Evolutionary conservation across 345 rosid genomes (phyloP).

Genomic region (Eucalyptus pumila): DNA sequence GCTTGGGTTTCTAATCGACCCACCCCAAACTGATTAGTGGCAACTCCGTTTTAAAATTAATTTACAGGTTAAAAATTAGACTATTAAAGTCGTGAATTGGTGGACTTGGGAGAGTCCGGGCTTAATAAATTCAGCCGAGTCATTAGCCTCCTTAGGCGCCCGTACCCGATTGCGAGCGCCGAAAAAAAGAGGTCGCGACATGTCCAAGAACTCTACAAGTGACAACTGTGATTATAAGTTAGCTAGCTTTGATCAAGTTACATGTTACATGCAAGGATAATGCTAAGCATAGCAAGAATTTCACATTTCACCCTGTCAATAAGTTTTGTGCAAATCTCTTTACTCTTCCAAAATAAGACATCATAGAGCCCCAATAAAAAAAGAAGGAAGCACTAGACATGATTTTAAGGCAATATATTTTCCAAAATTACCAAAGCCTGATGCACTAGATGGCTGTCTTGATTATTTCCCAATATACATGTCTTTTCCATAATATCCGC

Average conservation of each 20-base stretch:
- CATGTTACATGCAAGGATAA: background rate
- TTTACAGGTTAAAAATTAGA: no score
- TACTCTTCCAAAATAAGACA: background rate
- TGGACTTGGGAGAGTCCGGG: no score
- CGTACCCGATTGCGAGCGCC: no score
- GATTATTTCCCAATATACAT: background rate
- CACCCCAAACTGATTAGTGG: no score
- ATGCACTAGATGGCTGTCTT: background rate
- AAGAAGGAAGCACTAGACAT: background rate
- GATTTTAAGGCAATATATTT: background rate
- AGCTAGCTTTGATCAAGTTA: background rate
- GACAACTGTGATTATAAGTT: background rate
- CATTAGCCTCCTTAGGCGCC: no score
- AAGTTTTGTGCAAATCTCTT: background rate
- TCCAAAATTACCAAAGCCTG: background rate
- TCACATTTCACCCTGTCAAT: background rate
- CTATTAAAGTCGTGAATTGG: no score
- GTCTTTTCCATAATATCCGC: background rate
- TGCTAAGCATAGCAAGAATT: background rate
- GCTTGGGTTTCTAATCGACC: no score
- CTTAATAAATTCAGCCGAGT: no score
- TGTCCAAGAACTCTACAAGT: background rate
- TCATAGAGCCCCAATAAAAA: background rate
- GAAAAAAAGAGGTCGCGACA: no score
- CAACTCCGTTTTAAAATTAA: no score